phyloP scores from a whole-genome alignment of 2,329 filamentous ascomycete species.

The Lachnellula arida region DNA sequence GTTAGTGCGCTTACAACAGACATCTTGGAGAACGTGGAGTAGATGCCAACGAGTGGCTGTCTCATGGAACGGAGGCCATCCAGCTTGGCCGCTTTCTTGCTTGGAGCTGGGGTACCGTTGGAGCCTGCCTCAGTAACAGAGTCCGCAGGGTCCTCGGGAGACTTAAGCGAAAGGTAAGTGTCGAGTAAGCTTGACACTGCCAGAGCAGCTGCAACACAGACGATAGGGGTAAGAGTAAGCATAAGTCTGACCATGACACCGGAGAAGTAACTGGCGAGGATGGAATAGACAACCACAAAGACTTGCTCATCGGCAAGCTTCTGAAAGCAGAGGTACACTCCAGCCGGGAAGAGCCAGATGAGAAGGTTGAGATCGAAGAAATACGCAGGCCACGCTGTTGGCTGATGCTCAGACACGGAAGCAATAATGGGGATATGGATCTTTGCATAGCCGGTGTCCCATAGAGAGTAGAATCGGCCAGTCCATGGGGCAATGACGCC shows the following conservation, averaged over 20 bases:
- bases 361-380: conserved; percentile 98
- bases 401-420: conserved; percentile 98
- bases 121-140: conserved; percentile 36
- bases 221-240: conserved; percentile 93
- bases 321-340: conserved; percentile 97
- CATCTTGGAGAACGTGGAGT: conserved; percentile 72
- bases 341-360: conserved; percentile 98
- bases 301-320: conserved; percentile 93
- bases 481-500: conserved; percentile 97
- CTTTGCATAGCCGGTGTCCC: conserved; percentile 98
- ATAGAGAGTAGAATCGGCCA: conserved; percentile 97
- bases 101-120: conserved; percentile 38
- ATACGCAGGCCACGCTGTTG: conserved; percentile 97
- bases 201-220: conserved; percentile 90
- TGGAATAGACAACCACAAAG: conserved; percentile 94
- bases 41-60: conserved; percentile 76
- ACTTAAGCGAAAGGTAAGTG: conserved; percentile 67
- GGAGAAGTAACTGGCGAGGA: conserved; percentile 95
- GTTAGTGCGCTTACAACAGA: conserved; percentile 69
- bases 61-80: conserved; percentile 64
- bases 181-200: conserved; percentile 85
- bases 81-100: conserved; percentile 50
- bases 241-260: conserved; percentile 99
- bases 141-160: conserved; percentile 50
- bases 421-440: conserved; percentile 99